Evolutionary conservation across 2,329 filamentous ascomycete genomes (phyloP), one percentile per base, ranked within the genome.

Genomic region (Septoria linicola): DNA sequence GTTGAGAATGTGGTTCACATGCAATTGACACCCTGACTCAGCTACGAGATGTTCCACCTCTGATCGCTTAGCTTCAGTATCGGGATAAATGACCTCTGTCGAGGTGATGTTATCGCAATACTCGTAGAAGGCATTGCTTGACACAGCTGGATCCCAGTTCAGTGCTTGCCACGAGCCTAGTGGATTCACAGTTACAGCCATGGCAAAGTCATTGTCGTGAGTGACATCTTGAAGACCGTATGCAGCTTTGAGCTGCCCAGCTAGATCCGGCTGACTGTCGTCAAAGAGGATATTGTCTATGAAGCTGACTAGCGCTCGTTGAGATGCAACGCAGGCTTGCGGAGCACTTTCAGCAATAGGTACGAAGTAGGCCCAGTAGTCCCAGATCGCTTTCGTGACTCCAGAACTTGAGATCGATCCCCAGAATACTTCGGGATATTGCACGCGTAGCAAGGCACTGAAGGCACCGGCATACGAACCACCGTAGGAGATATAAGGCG

Each of bases 381-480:
- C 87, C 58, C 82, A 83, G 49, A 93, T 86, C 3, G 88, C 88
- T 53, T 81, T 80, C 0, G 55, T 88, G 0, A 93, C 88, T 0
- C 87, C 89, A 0, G 87, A 92, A 0, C 87, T 90, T 0, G 87
- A 85, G 42, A 95, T 92, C 3, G 85, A 81, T 45, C 81, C 89
- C 78, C 81, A 92, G 70, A 87, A 93, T 6, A 85, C 72, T 25
- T 92, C 83, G 0, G 89, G 89, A 66, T 95, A 95, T 13, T 84
- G 66, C 51, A 86, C 83, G 25, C 89, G 82, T 31, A 89, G 70
- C 60, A 95, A 85, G 0, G 89, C 88, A 8, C 83, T 87, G 59
- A 91, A 87, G 0, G 84, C 85, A 2, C 89, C 89, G 0, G 89
- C 87, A 63, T 95, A 95, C 0, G 86, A 90, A 1, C 89, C 89